A percentile compares a stretch with the other conserved stretches of the same genome.
These are phyloP conservation scores for Soucietia sequanensis DNA, from an alignment of 805 yeast genomes.

Conservation along the genomic window DNA sequence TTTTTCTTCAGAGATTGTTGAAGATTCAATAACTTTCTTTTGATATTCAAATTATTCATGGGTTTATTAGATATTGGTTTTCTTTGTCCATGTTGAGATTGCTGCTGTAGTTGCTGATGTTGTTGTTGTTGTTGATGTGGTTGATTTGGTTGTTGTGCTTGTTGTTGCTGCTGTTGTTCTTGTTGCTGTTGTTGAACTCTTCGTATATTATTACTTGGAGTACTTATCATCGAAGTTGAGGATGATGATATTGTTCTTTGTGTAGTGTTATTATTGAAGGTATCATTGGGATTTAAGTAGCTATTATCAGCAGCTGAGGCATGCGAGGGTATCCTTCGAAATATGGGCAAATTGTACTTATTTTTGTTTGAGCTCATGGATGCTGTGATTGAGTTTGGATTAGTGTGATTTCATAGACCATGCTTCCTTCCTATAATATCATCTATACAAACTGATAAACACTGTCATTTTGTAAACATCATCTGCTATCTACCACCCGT, in stretches of 20 bases:
- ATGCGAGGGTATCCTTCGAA: conserved; percentile 14
- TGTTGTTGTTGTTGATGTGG: conserved; percentile 9
- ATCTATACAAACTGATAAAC: too few species aligned
- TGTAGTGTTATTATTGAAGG: conserved; percentile 15
- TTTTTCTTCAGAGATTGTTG: conserved; percentile 34
- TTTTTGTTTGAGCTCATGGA: conserved; percentile 4
- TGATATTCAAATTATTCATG: conserved; percentile 27
- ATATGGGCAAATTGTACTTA: conserved; percentile 5
- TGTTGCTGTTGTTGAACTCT: conserved; percentile 28
- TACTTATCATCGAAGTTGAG: conserved; percentile 37
- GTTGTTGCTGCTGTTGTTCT: conserved; percentile 4
- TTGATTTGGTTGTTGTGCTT: conserved; percentile 7
- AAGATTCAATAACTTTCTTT: conserved; percentile 36
- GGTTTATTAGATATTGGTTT: conserved; percentile 8
- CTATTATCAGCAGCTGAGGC: conserved; percentile 10
- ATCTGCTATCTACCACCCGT: too few species aligned
- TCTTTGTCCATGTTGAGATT: conserved; percentile 5
- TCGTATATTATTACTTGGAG: conserved; percentile 41
- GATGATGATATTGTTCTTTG: conserved; percentile 34
- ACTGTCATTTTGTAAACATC: too few species aligned
- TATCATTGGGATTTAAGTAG: conserved; percentile 13
- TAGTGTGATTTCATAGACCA: too few species aligned
- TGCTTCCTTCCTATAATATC: too few species aligned
- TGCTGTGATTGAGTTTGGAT: too few species aligned
- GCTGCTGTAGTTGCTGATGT: conserved; percentile 6